Evolutionary conservation across 2,329 filamentous ascomycete genomes (phyloP).

Genomic region (Fusarium ramigenum): DNA sequence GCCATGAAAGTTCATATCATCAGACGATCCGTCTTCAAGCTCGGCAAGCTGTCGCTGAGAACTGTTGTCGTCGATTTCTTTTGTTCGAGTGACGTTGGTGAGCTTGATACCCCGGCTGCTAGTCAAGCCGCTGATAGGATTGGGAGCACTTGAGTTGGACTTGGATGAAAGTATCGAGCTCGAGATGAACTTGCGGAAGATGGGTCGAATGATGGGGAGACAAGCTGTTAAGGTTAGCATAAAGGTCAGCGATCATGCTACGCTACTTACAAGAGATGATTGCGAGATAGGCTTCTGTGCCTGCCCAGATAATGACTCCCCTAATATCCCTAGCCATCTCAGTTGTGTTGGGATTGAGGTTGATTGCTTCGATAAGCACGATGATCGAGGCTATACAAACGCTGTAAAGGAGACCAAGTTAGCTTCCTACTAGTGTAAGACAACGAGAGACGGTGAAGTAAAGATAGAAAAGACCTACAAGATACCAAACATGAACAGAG

Average conservation of each 20-base stretch:
- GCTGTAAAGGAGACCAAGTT: background rate
- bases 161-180: constrained; percentile 19
- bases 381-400: constrained; percentile 22
- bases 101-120: constrained; percentile 29
- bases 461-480: constrained; percentile 5
- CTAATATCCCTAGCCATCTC: constrained; percentile 25
- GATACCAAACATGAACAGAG: constrained; percentile 35
- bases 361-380: constrained; percentile 24
- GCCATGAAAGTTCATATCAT: constrained; percentile 14
- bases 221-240: constrained; percentile 18
- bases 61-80: constrained; percentile 27
- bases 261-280: constrained; percentile 29
- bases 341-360: constrained; percentile 13
- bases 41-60: constrained; percentile 25
- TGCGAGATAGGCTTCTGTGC: constrained; percentile 17
- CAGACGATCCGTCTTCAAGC: constrained; percentile 25
- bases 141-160: constrained; percentile 15
- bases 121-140: constrained; percentile 25
- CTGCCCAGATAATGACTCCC: constrained; percentile 31
- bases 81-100: constrained; percentile 13
- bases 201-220: constrained; percentile 22
- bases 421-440: background rate
- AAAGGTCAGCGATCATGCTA: background rate
- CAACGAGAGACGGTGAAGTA: too few relatives aligned
- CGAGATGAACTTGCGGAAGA: constrained; percentile 16